Evolutionary conservation across 176 grass and related monocot genomes (phyloP).

Genomic region (Oryza meyeriana): DNA sequence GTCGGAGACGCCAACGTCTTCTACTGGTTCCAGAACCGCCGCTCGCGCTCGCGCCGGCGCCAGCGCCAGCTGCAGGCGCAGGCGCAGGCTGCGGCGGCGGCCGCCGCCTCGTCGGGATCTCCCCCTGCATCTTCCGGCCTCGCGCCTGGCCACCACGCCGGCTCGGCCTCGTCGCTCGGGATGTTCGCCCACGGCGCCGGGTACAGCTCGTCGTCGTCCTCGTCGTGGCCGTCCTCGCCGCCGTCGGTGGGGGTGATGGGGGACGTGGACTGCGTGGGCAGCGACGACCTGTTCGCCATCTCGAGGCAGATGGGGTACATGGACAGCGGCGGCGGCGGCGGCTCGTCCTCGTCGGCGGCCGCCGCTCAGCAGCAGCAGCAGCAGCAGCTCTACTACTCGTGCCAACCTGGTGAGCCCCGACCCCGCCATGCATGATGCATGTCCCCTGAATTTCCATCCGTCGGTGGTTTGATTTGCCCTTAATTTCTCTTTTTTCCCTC

Average conservation of each 20-base stretch:
- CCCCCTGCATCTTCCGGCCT: neutral
- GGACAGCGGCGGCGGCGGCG: slow-evolving; percentile 29
- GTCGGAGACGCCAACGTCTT: slow-evolving; percentile 97
- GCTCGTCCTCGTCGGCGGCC: slow-evolving; percentile 34
- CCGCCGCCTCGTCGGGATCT: slow-evolving; percentile 20
- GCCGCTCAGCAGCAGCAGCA: slow-evolving; percentile 28
- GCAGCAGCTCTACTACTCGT: slow-evolving; percentile 54
- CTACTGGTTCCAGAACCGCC: slow-evolving; percentile 98
- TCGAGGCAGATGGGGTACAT: slow-evolving; percentile 69
- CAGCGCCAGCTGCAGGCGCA: slow-evolving; percentile 81
- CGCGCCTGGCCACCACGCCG: slow-evolving; percentile 14
- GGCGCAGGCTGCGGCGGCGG: neutral
- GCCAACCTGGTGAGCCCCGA: slow-evolving; percentile 52
- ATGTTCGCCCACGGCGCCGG: slow-evolving; percentile 30
- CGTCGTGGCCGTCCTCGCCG: slow-evolving; percentile 40
- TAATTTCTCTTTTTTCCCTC: neutral
- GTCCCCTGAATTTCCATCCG: neutral
- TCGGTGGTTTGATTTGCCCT: neutral
- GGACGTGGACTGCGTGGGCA: slow-evolving; percentile 28
- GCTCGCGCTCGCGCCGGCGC: slow-evolving; percentile 79
- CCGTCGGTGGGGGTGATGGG: slow-evolving; percentile 40
- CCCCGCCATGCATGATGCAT: neutral
- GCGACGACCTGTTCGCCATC: slow-evolving; percentile 91
- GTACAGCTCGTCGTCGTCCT: slow-evolving; percentile 25
- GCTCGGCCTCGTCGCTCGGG: neutral